These are phyloP conservation scores for Trichophyton verrucosum DNA, from an alignment of 2,329 filamentous ascomycete genomes.

Conservation along the genomic window DNA sequence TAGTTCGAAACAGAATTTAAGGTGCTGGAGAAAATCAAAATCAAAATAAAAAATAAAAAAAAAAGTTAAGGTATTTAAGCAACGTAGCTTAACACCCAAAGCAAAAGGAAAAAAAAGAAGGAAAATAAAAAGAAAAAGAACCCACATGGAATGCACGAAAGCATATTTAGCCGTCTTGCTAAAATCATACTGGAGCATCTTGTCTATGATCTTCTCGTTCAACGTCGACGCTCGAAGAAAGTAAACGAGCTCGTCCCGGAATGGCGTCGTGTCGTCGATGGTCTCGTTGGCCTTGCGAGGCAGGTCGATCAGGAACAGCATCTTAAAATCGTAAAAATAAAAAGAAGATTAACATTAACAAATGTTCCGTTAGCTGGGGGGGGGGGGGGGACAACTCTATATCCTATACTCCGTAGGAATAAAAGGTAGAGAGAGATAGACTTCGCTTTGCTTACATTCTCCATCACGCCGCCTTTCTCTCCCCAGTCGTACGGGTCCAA, in stretches of 20 bases:
- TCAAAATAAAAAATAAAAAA: not conserved
- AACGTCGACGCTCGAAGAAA: conserved; percentile 59
- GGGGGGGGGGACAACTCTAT: too few species aligned
- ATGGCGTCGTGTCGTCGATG: conserved; percentile 35
- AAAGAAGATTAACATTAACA: too few species aligned
- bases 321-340: conserved; percentile 32
- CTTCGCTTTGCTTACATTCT: conserved; percentile 49
- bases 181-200: conserved; percentile 72
- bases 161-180: conserved; percentile 55
- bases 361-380: too few species aligned
- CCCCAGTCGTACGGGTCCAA: conserved; percentile 82
- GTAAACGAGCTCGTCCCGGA: conserved; percentile 56
- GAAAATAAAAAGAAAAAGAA: conserved; percentile 2
- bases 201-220: conserved; percentile 51
- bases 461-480: conserved; percentile 67
- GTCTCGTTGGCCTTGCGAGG: conserved; percentile 38
- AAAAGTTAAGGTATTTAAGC: not conserved
- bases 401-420: not conserved
- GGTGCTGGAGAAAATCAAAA: too few species aligned
- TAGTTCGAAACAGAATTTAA: not conserved
- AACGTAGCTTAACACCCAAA: too few species aligned
- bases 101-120: too few species aligned
- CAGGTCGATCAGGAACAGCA: conserved; percentile 84
- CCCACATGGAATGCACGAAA: conserved; percentile 78
- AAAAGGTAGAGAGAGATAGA: too few species aligned